Evolutionary conservation across 2,329 filamentous ascomycete genomes (phyloP).

Genomic region (Colletotrichum sublineola): DNA sequence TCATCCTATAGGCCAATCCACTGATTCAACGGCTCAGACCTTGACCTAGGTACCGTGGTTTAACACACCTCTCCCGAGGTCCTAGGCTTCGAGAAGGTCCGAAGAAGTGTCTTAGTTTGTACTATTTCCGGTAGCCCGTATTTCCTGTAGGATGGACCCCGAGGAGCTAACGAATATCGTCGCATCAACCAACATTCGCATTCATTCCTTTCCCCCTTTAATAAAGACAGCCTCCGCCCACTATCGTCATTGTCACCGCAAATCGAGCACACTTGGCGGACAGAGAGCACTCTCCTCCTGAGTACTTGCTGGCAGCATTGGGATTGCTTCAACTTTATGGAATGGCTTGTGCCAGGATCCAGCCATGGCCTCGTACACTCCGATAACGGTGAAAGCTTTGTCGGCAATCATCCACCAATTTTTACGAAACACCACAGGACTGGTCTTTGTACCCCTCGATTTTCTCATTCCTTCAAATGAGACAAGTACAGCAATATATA

Average conservation of each 20-base stretch:
- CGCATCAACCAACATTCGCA: neutral
- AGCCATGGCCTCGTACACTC: neutral
- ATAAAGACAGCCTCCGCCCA: neutral
- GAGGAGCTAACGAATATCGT: neutral
- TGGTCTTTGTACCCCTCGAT: neutral
- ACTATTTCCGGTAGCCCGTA: constrained; percentile 15
- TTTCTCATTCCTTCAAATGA: neutral
- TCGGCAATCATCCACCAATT: neutral
- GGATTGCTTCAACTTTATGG: neutral
- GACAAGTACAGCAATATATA: neutral
- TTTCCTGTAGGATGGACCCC: neutral
- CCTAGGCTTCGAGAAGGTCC: constrained; percentile 38
- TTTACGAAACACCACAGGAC: neutral
- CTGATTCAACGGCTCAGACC: constrained; percentile 32
- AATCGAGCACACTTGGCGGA: neutral
- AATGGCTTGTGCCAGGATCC: neutral
- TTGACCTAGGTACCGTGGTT: neutral
- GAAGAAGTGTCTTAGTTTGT: constrained; percentile 30
- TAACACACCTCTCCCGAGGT: constrained; percentile 25
- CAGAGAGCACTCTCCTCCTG: too few species aligned
- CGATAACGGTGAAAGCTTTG: neutral
- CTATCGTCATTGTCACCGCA: neutral
- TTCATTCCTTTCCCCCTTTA: neutral
- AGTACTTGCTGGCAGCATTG: neutral
- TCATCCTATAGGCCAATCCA: constrained; percentile 30